phyloP scores from a whole-genome alignment of 2,329 filamentous ascomycete species.

The Alternaria sp. region DNA sequence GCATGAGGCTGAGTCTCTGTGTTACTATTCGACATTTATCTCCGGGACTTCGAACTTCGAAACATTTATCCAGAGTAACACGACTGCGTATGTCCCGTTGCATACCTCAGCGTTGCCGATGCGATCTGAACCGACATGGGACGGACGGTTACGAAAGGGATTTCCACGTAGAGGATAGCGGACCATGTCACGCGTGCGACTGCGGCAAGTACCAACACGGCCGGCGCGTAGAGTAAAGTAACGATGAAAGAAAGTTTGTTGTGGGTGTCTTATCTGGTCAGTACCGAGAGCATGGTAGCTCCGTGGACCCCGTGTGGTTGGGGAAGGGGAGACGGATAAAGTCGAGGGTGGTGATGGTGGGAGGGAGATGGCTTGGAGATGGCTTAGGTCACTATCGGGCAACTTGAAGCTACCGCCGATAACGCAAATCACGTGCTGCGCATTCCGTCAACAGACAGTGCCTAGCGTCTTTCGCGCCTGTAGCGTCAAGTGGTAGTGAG shows the following conservation, averaged over 20 bases:
- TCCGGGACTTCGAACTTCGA: background rate
- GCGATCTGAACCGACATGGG: background rate
- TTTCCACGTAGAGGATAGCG: background rate
- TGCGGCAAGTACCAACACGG: background rate
- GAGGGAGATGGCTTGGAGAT: background rate
- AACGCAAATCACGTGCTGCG: too few species aligned
- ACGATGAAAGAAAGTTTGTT: background rate
- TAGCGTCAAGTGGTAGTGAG: constrained; percentile 10
- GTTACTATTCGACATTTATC: background rate
- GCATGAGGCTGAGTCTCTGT: background rate
- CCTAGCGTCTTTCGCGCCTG: constrained; percentile 24
- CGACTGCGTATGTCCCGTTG: background rate
- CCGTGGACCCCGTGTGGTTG: background rate
- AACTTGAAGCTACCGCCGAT: too few species aligned
- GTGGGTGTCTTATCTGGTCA: background rate
- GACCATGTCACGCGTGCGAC: background rate
- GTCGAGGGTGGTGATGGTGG: background rate
- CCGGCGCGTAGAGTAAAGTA: background rate
- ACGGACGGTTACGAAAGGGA: background rate
- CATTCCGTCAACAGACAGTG: constrained; percentile 24
- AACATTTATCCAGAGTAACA: background rate
- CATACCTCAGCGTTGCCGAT: background rate
- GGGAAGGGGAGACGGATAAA: background rate
- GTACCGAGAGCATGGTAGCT: background rate
- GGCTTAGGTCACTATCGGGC: constrained; percentile 15